phyloP scores from a whole-genome alignment of 257 asterid species.

The Solanum rostratum region DNA sequence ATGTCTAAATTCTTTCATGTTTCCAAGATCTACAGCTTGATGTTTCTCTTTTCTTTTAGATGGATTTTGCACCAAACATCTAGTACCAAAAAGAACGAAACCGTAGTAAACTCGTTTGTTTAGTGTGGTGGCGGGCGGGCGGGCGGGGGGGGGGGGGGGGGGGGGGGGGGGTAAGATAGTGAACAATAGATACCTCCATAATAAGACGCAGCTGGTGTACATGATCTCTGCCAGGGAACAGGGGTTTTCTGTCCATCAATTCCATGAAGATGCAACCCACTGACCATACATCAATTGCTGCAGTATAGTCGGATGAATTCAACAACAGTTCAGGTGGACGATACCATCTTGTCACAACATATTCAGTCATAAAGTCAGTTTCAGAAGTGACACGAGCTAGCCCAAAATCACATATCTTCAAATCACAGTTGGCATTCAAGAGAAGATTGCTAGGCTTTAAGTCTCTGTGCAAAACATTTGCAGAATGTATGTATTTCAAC shows the following conservation, averaged over 20 bases:
- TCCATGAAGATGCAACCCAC: slow-evolving; percentile 99
- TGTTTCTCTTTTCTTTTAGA: neutral
- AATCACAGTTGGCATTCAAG: slow-evolving; percentile 90
- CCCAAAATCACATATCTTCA: slow-evolving; percentile 95
- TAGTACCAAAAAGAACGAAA: neutral
- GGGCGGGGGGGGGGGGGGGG: neutral
- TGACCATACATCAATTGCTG: slow-evolving; percentile 98
- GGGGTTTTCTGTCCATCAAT: slow-evolving; percentile 91
- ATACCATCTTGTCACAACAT: slow-evolving; percentile 98
- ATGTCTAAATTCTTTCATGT: neutral
- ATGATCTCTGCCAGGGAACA: slow-evolving; percentile 96
- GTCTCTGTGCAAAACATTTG: slow-evolving; percentile 93
- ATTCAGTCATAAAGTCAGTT: slow-evolving; percentile 92
- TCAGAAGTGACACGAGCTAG: slow-evolving; percentile 95
- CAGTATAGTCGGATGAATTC: slow-evolving; percentile 90
- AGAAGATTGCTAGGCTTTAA: slow-evolving; percentile 97
- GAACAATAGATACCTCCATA: slow-evolving; percentile 59
- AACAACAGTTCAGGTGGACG: slow-evolving; percentile 86
- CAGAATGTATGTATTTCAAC: slow-evolving; percentile 90
- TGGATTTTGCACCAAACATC: neutral
- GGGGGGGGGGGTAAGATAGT: neutral
- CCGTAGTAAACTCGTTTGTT: neutral
- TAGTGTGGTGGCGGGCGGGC: neutral
- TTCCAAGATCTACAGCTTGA: neutral
- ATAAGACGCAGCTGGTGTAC: slow-evolving; percentile 94